Base-by-base conservation (phyloP, 1,284 basidiomycete species). In the Taiwanofungus camphoratus region DNA sequence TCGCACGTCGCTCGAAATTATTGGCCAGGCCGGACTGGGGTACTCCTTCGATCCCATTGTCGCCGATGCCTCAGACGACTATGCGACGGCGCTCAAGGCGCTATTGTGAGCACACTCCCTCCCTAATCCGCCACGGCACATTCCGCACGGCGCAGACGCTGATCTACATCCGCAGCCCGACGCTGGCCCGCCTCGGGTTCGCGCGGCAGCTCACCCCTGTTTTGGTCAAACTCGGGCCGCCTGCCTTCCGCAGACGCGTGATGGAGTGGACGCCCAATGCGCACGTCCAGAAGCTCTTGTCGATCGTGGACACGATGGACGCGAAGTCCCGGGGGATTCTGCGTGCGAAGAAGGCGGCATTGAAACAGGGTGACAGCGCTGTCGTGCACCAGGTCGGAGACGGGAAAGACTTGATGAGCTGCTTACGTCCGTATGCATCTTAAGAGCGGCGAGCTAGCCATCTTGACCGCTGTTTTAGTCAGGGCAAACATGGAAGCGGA, bases 401-500 rank as follows among this genome's bases (percentile, higher is more conserved):
- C 29, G 68, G 65, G 15, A 71, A 68, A 36, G 71, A 75, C 52
- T 63, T 75, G 30, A 62, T 75, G 37, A 74, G 69, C 42, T 63
- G 69, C 39, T 51, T 75, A 9, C 58, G 71, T 69, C 48, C 22
- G 67, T 58, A n/a, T n/a, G 11, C 7, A 16, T 24, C 12, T 13
- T n/a, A n/a, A n/a, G n/a, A n/a, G n/a, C n/a, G n/a, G n/a, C n/a
- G n/a, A n/a, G n/a, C n/a, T n/a, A n/a, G n/a, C n/a, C n/a, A n/a
- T n/a, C n/a, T n/a, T n/a, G n/a, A n/a, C n/a, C n/a, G n/a, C n/a
- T n/a, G n/a, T n/a, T n/a, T n/a, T 33, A 66, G 65, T 65, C 46
- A 55, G 52, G 39, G 61, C 57, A 24, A 65, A 64, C 45, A 52
- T 51, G 41, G 44, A 49, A n/a, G 58, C 57, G 3, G 58, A 56